Conservation (phyloP, 371 early-diverging fungal genomes). For the Rhizopus stolonifer region DNA sequence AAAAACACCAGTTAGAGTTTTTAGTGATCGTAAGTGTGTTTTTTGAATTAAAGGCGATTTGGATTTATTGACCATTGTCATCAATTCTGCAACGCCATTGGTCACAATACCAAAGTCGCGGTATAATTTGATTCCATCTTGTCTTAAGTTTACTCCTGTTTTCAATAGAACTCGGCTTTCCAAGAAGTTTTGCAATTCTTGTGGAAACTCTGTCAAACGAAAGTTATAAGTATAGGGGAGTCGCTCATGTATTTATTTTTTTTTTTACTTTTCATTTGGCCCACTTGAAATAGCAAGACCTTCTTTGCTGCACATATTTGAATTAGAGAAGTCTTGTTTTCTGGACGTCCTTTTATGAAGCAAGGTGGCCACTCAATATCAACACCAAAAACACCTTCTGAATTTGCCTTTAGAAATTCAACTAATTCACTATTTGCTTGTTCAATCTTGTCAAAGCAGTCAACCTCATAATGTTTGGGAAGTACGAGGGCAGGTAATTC, state of each 20-base stretch:
- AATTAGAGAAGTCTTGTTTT: slow-evolving; percentile 47
- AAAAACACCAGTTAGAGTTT: slow-evolving; percentile 39
- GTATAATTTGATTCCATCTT: slow-evolving; percentile 48
- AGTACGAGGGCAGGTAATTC: slow-evolving; percentile 14
- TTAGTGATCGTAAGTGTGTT: slow-evolving; percentile 37
- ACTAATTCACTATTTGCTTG: slow-evolving; percentile 12
- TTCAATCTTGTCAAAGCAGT: slow-evolving; percentile 10
- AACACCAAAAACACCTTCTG: slow-evolving; percentile 41
- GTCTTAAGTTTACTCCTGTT: slow-evolving; percentile 54
- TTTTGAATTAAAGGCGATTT: slow-evolving; percentile 24
- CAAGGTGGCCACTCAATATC: slow-evolving; percentile 62
- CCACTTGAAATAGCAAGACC: slow-evolving; percentile 50
- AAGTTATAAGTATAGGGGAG: no score
- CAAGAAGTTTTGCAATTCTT: slow-evolving; percentile 37
- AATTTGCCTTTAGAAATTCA: slow-evolving; percentile 5
- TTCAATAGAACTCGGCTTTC: slow-evolving; percentile 41
- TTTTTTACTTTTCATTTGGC: slow-evolving; percentile 37
- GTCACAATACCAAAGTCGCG: slow-evolving; percentile 52
- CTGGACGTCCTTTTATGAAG: slow-evolving; percentile 28
- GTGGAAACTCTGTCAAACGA: slow-evolving; percentile 34
- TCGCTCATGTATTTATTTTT: background rate
- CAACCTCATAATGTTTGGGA: slow-evolving; percentile 24
- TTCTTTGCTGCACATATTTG: slow-evolving; percentile 51
- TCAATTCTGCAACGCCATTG: slow-evolving; percentile 55
- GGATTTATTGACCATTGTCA: slow-evolving; percentile 29